phyloP scores from a whole-genome alignment of 2,329 filamentous ascomycete species.

The Colletotrichum lupini region DNA sequence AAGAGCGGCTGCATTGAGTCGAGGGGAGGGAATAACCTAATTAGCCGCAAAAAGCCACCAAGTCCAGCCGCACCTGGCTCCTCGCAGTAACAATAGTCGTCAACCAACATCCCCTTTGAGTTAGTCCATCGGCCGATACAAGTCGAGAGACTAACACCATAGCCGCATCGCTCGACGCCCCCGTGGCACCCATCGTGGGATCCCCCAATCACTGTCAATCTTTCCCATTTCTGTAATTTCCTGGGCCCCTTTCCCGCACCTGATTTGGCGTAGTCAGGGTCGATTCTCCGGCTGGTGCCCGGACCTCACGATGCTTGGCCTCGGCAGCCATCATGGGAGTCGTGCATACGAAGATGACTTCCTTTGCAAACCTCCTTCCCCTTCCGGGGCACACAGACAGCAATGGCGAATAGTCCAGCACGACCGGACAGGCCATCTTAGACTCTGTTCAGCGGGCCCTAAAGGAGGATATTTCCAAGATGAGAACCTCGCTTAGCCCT shows the following conservation, averaged over 20 bases:
- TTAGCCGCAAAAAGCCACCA: not conserved
- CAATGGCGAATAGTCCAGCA: not conserved
- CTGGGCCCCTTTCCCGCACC: slow-evolving; percentile 18
- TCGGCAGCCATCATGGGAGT: slow-evolving; percentile 4
- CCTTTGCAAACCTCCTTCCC: slow-evolving; percentile 1
- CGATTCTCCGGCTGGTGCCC: slow-evolving; percentile 10
- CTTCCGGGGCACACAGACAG: not conserved
- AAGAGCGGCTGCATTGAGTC: not conserved
- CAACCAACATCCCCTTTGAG: slow-evolving; percentile 5
- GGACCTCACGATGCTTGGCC: slow-evolving; percentile 21
- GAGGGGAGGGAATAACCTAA: not conserved
- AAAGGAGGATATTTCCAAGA: not conserved
- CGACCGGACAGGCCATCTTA: not conserved
- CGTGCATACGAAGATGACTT: slow-evolving; percentile 8
- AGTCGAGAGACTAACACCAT: not conserved
- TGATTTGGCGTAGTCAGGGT: slow-evolving; percentile 8
- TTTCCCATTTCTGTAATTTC: slow-evolving; percentile 31
- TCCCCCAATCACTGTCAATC: slow-evolving; percentile 33
- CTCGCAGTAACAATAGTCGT: slow-evolving; percentile 5
- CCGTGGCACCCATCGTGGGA: slow-evolving; percentile 19
- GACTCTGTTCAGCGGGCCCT: not conserved
- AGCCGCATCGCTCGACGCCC: slow-evolving; percentile 6
- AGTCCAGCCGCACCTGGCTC: not conserved
- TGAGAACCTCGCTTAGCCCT: not conserved
- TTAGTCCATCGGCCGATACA: slow-evolving; percentile 21